Percentiles rank a stretch among this genome's conserved stretches.
Conservation (phyloP, 495 filamentous ascomycete genomes). For the Polyplosphaeria fusca region DNA sequence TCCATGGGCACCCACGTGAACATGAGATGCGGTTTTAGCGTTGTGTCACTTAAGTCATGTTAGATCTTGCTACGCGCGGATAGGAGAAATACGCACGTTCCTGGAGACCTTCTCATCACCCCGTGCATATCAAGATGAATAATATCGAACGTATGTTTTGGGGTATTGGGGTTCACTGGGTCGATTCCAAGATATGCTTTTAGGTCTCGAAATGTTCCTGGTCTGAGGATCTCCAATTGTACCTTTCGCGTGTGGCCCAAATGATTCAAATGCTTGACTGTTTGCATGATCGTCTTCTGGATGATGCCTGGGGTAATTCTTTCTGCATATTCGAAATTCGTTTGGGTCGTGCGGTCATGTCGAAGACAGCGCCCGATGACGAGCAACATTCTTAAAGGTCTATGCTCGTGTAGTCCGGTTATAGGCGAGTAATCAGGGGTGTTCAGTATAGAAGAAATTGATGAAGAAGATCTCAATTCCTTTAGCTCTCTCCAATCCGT, state of each 20-base stretch:
- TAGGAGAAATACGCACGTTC: background rate
- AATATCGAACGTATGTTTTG: conserved; percentile 7
- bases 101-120: background rate
- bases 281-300: background rate
- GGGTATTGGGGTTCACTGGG: no score
- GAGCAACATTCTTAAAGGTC: background rate
- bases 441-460: no score
- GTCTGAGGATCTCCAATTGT: background rate
- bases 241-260: background rate
- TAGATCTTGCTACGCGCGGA: no score
- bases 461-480: no score
- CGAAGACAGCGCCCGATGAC: background rate
- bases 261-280: background rate
- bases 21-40: background rate
- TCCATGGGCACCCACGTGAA: background rate
- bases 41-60: no score
- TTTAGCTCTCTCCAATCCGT: no score
- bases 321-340: background rate
- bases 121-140: conserved; percentile 6
- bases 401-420: background rate
- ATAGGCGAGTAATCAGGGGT: no score
- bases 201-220: background rate
- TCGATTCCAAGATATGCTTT: background rate
- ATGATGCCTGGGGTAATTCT: background rate
- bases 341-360: background rate